These are phyloP conservation scores for Trichoderma atrobrunneum DNA, from an alignment of 2,329 filamentous ascomycete genomes.

Conservation along the genomic window DNA sequence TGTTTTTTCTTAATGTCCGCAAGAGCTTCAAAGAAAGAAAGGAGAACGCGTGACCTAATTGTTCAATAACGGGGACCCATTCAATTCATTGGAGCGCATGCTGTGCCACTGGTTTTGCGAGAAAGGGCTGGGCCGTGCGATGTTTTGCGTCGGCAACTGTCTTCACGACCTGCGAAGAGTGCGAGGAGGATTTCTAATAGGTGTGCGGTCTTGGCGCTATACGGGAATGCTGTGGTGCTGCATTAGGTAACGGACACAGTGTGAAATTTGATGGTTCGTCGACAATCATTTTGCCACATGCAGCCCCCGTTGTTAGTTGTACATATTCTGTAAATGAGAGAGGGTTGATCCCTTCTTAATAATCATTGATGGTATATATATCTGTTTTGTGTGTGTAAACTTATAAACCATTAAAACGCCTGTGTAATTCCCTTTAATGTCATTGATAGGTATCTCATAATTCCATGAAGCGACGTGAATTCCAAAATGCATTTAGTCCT, in stretches of 20 bases:
- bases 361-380: background rate
- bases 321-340: background rate
- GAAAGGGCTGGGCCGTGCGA: slow-evolving; percentile 2
- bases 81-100: slow-evolving; percentile 12
- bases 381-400: background rate
- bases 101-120: background rate
- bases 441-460: background rate
- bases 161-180: background rate
- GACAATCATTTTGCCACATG: background rate
- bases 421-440: background rate
- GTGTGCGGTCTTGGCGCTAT: background rate
- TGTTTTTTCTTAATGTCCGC: background rate
- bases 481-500: background rate
- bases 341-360: background rate
- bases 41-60: slow-evolving; percentile 18
- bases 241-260: slow-evolving; percentile 4
- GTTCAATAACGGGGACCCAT: slow-evolving; percentile 9
- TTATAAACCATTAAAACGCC: background rate
- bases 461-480: background rate
- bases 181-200: slow-evolving; percentile 4
- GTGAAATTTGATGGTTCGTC: background rate
- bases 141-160: slow-evolving; percentile 11
- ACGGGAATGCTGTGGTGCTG: background rate
- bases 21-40: slow-evolving; percentile 8
- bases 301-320: background rate